Evolutionary conservation across 1,284 basidiomycete genomes (phyloP), one percentile per base, ranked within the genome.

Genomic region (Austroboletus novae-zelandiae): DNA sequence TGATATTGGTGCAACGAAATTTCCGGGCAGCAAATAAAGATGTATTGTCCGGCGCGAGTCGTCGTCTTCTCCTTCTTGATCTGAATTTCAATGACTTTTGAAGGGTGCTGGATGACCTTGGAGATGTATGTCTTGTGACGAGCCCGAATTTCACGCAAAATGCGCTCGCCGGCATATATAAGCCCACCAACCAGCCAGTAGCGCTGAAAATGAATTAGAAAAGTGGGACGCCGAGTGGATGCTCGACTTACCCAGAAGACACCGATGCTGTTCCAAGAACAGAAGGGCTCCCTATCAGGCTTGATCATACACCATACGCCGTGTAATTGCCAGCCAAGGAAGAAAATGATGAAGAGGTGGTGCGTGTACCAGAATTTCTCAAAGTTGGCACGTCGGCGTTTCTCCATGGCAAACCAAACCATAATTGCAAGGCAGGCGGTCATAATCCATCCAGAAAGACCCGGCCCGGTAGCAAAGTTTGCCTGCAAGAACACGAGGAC

Each of bases 231-330:
- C 15, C 37, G 13, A 30, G 9, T 13, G 42, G 31, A 49, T 29
- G 17, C 47, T 7, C 32, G 20, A 73, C 82, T 56, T 60, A 91
- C 87, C 93, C 93, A 96, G 74, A 96, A 95, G 54, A 94, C 90
- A 59, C 91, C 93, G 58, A 94, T 84, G n/a, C 74, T 80, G 65
- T 86, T 88, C 69, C 69, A 86, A 5, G 86, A 90, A 72, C 93
- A 96, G 71, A 79, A 92, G 0, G 90, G 91, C 0, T 87, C 79
- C 47, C 87, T 76, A 69, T 94, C 91, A n/a, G 92, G 91, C 72
- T 91, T 73, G 70, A 92, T 90, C 89, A 91, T 91, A 70, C 91
- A 94, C 80, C 93, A 94, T 88, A 94, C 89, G 48, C 93, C 92
- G 65, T 95, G 93, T 34, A 94, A 74, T 69, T 95, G 92, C 92